Evolutionary conservation across 202 grass and related monocot genomes (phyloP), one percentile per base, ranked within the genome.

Genomic region (Schoenoplectus tabernaemontani): DNA sequence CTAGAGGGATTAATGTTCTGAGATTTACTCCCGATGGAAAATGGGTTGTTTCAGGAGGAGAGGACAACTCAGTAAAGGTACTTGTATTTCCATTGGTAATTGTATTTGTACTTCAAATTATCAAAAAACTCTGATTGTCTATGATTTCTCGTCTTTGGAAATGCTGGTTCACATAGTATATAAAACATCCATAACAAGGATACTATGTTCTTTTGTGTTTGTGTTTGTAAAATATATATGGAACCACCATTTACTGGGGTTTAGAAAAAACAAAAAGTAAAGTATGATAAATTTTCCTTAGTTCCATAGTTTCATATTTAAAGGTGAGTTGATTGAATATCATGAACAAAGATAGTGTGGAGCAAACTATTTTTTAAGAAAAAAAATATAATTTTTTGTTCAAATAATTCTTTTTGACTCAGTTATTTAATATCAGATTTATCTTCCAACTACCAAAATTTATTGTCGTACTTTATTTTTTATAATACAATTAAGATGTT

Each of bases 31-130:
- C 91, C 72, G 91, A 97, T 84, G 95, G 91, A 17, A 85, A 88
- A 81, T 97, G 95, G 95, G 87, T 97, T 84, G 91, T 97, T 86
- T 94, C 91, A 78, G 89, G 89, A 59, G 89, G 87, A 57, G 84
- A 87, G 64, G 91, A 94, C 66, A 92, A 84, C 56, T 83, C 85
- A 53, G 89, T 92, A 15, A 97, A 94, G 91, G 95, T 97, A 85
- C 51, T 48, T 48, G 4, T 15, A n/a, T 38, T 58, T 77, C 57
- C 20, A 73, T 19, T 3, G 20, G 65, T 65, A 58, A 85, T 84
- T 20, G 16, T 79, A 63, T 50, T 19, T 30, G 4, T 64, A 8
- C 1, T 44, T 32, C 37, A 64, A 79, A 30, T n/a, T 9, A 38
- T 5, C 26, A 9, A 32, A 46, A 20, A 32, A 44, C 37, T 80